Evolutionary conservation across 2,329 filamentous ascomycete species (phyloP).

Genomic region (Cladosporium sp.): DNA sequence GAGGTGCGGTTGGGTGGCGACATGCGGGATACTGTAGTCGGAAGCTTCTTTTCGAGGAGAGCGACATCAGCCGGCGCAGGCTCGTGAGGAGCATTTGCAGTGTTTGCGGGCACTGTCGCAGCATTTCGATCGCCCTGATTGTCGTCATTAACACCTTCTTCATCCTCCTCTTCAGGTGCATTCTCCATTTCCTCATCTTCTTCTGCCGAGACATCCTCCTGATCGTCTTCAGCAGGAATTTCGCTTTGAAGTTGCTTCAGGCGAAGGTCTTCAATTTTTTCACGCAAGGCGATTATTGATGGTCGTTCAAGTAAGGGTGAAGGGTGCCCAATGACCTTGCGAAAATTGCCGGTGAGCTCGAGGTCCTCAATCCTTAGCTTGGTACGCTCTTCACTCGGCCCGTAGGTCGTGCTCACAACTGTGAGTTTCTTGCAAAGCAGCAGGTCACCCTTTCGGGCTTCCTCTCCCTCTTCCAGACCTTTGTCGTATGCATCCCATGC

Average conservation of each 20-base stretch:
- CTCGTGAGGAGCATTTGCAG: no score
- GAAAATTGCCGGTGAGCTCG: slow-evolving; percentile 33
- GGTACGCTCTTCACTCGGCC: slow-evolving; percentile 30
- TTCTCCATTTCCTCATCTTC: neutral
- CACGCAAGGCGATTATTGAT: slow-evolving; percentile 26
- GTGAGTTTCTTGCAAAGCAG: slow-evolving; percentile 29
- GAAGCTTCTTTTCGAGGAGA: neutral
- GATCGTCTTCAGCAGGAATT: slow-evolving; percentile 7
- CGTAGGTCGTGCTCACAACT: slow-evolving; percentile 34
- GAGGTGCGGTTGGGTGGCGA: neutral
- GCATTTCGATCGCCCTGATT: neutral
- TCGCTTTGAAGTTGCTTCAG: neutral
- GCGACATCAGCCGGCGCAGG: neutral
- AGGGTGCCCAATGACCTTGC: slow-evolving; percentile 28
- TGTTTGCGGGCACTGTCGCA: neutral
- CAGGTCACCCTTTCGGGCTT: slow-evolving; percentile 30
- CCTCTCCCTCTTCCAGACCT: slow-evolving; percentile 11
- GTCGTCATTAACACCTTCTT: neutral
- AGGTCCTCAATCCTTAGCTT: slow-evolving; percentile 34
- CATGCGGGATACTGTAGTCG: neutral
- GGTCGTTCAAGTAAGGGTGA: slow-evolving; percentile 27
- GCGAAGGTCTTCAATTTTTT: slow-evolving; percentile 25
- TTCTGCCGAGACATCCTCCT: neutral
- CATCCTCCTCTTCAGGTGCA: slow-evolving; percentile 1
- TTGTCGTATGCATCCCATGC: slow-evolving; percentile 22